Percentiles rank a stretch among this genome's conserved stretches.
Conservation (phyloP, 192 early-diverging fungal genomes). For the Backusella liffmaniae region DNA sequence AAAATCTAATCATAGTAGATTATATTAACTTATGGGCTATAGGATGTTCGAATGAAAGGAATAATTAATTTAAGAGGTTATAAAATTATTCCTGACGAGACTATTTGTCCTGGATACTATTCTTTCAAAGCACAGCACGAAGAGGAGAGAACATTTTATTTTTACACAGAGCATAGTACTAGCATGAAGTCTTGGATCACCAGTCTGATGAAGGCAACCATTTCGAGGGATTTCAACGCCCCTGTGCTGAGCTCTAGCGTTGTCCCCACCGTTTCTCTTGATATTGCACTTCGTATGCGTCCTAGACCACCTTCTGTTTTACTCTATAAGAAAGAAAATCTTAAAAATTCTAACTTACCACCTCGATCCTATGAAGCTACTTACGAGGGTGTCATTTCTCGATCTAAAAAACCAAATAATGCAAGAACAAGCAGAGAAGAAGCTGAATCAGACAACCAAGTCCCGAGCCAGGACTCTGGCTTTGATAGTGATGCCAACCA, state of each 20-base stretch:
- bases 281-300: constrained; percentile 48
- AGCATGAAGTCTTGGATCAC: constrained; percentile 57
- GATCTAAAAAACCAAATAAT: not conserved
- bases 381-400: not conserved
- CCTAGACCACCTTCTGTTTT: constrained; percentile 48
- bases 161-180: constrained; percentile 51
- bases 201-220: constrained; percentile 62
- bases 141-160: constrained; percentile 53
- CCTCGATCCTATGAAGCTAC: constrained; percentile 11
- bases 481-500: not conserved
- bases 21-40: not conserved
- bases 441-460: not conserved
- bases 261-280: constrained; percentile 52
- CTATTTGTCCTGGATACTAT: constrained; percentile 57
- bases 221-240: constrained; percentile 49
- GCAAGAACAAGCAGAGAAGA: not conserved
- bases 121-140: constrained; percentile 61
- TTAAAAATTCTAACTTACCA: constrained; percentile 3
- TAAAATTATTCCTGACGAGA: constrained; percentile 53
- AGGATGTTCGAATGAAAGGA: constrained; percentile 52
- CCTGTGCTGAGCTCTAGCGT: constrained; percentile 57
- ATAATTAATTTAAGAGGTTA: constrained; percentile 61
- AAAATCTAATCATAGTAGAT: not conserved
- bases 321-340: constrained; percentile 27
- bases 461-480: not conserved